Evolutionary conservation across 2,329 filamentous ascomycete genomes (phyloP).

Genomic region (Bipolaris sorokiniana): DNA sequence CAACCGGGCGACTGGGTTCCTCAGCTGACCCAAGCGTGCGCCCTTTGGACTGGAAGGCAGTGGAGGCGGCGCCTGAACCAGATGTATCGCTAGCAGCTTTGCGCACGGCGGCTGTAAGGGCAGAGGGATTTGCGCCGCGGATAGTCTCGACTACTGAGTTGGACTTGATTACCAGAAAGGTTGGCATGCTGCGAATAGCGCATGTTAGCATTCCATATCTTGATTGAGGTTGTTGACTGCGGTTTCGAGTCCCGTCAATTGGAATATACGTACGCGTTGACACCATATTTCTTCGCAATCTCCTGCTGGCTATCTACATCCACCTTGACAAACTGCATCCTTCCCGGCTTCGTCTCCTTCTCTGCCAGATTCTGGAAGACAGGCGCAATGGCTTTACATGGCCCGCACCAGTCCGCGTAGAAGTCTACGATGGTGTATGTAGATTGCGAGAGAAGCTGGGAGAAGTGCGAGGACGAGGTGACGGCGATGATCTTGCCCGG

Average conservation of each 20-base stretch:
- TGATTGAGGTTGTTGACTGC: background rate
- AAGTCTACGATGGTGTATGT: constrained; percentile 58
- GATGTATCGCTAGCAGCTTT: constrained; percentile 51
- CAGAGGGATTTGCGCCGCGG: constrained; percentile 56
- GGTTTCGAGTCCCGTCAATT: background rate
- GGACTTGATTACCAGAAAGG: constrained; percentile 57
- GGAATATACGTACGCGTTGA: constrained; percentile 53
- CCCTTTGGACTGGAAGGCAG: constrained; percentile 52
- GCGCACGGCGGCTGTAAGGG: constrained; percentile 55
- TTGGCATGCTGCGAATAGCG: constrained; percentile 51
- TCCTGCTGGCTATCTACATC: constrained; percentile 61
- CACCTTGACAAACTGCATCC: constrained; percentile 61
- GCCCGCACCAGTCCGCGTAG: constrained; percentile 64
- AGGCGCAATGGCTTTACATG: constrained; percentile 62
- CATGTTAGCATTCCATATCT: background rate
- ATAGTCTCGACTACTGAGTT: constrained; percentile 54
- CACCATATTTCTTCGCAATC: constrained; percentile 57
- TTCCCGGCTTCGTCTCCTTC: constrained; percentile 54
- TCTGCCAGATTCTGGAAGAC: constrained; percentile 58
- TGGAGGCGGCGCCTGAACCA: constrained; percentile 43
- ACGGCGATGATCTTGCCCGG: constrained; percentile 42
- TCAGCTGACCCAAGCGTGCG: constrained; percentile 49
- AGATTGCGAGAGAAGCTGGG: constrained; percentile 41
- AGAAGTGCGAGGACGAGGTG: constrained; percentile 45
- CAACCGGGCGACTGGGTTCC: constrained; percentile 33